A percentile compares a stretch with the other conserved stretches of the same genome.
phyloP scores from a whole-genome alignment of 805 yeast species.

The Metschnikowia gelsemii region DNA sequence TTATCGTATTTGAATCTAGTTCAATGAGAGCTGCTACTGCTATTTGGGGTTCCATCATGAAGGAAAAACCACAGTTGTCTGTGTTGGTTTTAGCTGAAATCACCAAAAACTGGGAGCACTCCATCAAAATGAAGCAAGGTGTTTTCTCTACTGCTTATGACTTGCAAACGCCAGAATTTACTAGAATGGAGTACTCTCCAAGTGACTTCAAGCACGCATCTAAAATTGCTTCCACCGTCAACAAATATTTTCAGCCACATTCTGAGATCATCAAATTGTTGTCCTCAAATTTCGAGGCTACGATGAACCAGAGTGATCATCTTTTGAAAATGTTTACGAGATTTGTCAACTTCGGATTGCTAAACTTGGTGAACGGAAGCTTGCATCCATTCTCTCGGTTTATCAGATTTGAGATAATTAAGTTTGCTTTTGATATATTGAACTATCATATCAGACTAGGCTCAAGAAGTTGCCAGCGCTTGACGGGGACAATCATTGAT shows the following conservation, averaged over 20 bases:
- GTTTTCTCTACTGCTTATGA: conserved; percentile 61
- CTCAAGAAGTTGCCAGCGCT: conserved; percentile 42
- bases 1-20: conserved; percentile 57
- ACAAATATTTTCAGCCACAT: conserved; percentile 63
- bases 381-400: conserved; percentile 79
- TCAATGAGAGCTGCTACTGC: conserved; percentile 64
- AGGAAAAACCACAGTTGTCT: conserved; percentile 60
- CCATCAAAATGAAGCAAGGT: conserved; percentile 61
- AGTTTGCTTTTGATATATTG: conserved; percentile 65
- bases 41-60: conserved; percentile 79
- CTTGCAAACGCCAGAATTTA: conserved; percentile 55
- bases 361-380: conserved; percentile 56
- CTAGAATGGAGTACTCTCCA: conserved; percentile 87
- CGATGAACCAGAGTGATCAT: conserved; percentile 68
- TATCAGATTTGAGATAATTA: conserved; percentile 69
- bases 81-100: conserved; percentile 67
- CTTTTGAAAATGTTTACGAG: conserved; percentile 67
- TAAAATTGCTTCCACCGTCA: conserved; percentile 49
- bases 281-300: conserved; percentile 76
- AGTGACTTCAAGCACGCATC: conserved; percentile 62
- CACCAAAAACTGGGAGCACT: conserved; percentile 62
- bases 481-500: conserved; percentile 55
- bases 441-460: conserved; percentile 52
- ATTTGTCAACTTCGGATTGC: conserved; percentile 56
- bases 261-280: conserved; percentile 63